These are phyloP conservation scores for Ettlia oleoabundans DNA, from an alignment of 139 green algal genomes.

Conservation along the genomic window DNA sequence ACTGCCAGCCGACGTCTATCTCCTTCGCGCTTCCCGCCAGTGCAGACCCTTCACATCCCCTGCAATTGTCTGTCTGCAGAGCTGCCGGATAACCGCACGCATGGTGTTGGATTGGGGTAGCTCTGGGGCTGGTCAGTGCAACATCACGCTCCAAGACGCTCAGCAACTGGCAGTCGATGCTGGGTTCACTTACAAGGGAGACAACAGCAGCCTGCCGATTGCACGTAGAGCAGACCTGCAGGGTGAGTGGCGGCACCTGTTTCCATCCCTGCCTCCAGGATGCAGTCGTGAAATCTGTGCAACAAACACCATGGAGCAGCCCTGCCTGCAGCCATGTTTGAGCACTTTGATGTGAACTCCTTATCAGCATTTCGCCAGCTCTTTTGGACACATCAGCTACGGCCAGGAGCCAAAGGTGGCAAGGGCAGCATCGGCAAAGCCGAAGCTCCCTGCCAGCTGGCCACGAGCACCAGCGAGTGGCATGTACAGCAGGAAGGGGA, in stretches of 20 bases:
- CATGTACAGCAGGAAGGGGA: background rate
- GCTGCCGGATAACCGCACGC: no score
- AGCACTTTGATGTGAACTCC: constrained; percentile 20
- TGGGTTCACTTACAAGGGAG: background rate
- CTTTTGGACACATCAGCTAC: constrained; percentile 7
- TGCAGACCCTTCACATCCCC: no score
- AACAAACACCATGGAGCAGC: no score
- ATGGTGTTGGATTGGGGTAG: background rate
- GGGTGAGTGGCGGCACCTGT: background rate
- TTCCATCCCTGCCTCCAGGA: no score
- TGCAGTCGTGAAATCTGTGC: no score
- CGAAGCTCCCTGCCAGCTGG: background rate
- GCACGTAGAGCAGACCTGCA: background rate
- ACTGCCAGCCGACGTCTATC: no score
- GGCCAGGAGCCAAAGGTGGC: background rate
- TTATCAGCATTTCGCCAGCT: constrained; percentile 9
- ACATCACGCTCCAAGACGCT: constrained; percentile 9
- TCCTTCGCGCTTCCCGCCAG: no score
- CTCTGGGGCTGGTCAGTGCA: constrained; percentile 1
- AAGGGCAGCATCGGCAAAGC: background rate
- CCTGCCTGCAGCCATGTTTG: constrained; percentile 15
- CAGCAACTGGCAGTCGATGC: constrained; percentile 25
- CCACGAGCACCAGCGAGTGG: background rate
- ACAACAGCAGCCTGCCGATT: background rate
- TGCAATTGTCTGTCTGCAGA: no score